Conservation (phyloP, 495 filamentous ascomycete species). For the Glutinoglossum americanum region DNA sequence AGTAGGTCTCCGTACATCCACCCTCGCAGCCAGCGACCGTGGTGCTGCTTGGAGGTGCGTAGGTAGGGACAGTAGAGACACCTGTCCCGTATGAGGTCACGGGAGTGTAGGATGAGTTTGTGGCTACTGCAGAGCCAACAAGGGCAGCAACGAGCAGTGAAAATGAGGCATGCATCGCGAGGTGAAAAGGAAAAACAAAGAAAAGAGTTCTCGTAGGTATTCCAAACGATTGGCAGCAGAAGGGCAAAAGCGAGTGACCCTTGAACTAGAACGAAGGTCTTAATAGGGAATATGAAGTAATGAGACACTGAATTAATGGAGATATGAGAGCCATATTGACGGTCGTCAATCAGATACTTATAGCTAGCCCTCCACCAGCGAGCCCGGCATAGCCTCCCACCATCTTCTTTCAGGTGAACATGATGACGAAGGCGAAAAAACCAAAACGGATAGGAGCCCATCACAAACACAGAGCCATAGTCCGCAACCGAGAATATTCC, state of each 20-base stretch:
- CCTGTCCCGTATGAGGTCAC: neutral
- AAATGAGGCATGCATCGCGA: constrained; percentile 1
- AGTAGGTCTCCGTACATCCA: constrained; percentile 3
- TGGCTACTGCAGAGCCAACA: constrained; percentile 3
- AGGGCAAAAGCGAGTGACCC: neutral
- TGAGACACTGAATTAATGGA: too few species aligned
- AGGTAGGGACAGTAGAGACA: neutral
- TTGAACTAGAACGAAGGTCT: too few species aligned
- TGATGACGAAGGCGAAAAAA: too few species aligned
- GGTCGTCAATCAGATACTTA: too few species aligned
- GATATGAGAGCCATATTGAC: too few species aligned
- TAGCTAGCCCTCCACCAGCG: too few species aligned
- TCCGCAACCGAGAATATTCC: too few species aligned
- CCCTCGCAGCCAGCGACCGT: constrained; percentile 13
- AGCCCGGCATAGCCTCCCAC: too few species aligned
- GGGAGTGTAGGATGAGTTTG: neutral
- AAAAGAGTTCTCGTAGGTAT: neutral
- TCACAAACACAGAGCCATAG: too few species aligned
- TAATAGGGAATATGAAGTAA: too few species aligned
- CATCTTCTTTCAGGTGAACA: too few species aligned
- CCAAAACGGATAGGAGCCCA: too few species aligned
- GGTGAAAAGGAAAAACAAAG: neutral
- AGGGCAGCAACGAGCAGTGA: neutral
- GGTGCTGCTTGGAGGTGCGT: neutral
- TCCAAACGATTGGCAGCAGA: neutral